Base-by-base conservation (phyloP, 1,139 yeast genomes). In the Taphrina populina region DNA sequence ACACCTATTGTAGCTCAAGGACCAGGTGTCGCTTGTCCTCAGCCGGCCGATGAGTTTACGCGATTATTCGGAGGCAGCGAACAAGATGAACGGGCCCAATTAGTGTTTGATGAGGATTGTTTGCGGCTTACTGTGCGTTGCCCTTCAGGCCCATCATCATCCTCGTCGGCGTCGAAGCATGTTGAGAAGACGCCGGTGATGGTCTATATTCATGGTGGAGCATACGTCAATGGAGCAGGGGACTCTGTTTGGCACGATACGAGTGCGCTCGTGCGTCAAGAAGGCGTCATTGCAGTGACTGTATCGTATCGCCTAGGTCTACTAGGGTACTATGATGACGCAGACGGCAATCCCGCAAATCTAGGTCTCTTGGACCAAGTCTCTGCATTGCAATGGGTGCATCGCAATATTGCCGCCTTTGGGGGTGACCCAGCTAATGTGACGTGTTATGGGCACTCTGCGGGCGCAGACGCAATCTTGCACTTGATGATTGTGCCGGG, bases 381-480 rank as follows among this genome's bases (percentile, higher is more conserved):
- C 6, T 29, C 59, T 53, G 74, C 71, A 0, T 56, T 72, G 36
- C 59, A 69, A 20, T 72, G 75, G 75, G 69, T 70, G 8, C 59
- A 66, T 47, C 61, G 62, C 36, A 71, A 72, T 57, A 69, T 70
- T 52, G 64, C 58, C 0, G 49, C 32, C 15, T 70, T 71, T 60
- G 73, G 73, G 23, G 75, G 75, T 13, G 66, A 72, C 58, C 66
- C 71, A 2, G 58, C 63, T 11, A 64, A 62, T 40, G 64, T 72
- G 37, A 47, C 53, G 3, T 20, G 36, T 29, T 39, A 23, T n/a
- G 53, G 53, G 10, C 45, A 47, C 10, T 27, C 37, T n/a, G 53
- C 53, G 6, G 53, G 53, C 24, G 45, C 20, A 4, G 45, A 40
- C 26, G 33, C 45, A 7, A 27, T 40, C 13, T 13, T 27, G 6